phyloP scores from a whole-genome alignment of 1,139 yeast genomes.

The Yamadazyma atlantica region DNA sequence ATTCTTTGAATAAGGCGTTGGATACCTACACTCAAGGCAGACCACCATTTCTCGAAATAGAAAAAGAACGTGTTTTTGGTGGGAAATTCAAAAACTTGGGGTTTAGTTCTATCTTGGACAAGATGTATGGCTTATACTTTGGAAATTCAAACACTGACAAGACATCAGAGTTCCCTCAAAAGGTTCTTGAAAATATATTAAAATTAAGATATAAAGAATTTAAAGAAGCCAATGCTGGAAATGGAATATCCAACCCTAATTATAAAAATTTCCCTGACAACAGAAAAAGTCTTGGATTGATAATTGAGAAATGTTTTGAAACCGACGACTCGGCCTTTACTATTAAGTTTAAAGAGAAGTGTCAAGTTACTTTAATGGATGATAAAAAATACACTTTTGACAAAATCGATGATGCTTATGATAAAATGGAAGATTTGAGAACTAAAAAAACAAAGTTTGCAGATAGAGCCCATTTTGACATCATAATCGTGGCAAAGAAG shows the following conservation, averaged over 20 bases:
- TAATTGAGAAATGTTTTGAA: not conserved
- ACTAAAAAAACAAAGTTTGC: not conserved
- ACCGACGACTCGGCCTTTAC: not conserved
- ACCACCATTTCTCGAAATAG: not conserved
- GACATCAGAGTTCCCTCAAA: not conserved
- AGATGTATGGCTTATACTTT: not conserved
- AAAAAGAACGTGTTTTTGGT: not conserved
- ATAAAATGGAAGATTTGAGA: not conserved
- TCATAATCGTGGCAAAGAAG: constrained; percentile 1
- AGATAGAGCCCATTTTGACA: constrained; percentile 1
- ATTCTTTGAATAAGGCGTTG: not conserved
- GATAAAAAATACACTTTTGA: not conserved
- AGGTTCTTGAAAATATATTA: not conserved
- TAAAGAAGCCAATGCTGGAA: not conserved
- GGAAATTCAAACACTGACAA: not conserved
- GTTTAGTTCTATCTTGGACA: not conserved
- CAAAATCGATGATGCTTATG: not conserved
- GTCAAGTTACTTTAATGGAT: not conserved
- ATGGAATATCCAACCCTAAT: not conserved
- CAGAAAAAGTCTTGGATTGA: not conserved
- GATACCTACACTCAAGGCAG: not conserved
- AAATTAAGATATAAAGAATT: not conserved
- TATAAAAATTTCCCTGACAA: not conserved
- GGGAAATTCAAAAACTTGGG: not conserved
- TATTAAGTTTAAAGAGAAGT: not conserved